phyloP scores from a whole-genome alignment of 805 yeast genomes.

The Candida alai region DNA sequence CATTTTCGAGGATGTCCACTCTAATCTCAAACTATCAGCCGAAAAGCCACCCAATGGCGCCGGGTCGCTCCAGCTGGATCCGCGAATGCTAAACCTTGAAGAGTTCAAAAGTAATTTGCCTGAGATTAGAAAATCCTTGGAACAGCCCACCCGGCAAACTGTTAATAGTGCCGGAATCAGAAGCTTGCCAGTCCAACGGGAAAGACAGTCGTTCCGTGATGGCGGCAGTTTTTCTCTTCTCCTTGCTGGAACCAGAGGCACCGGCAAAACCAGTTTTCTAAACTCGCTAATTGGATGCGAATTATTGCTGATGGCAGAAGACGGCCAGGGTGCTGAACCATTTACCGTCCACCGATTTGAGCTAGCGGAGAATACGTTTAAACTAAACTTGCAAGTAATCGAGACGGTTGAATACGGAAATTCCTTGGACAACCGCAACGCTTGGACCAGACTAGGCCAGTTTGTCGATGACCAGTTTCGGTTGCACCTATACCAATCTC shows the following conservation, averaged over 20 bases:
- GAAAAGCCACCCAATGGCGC: too few species aligned
- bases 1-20: too few species aligned
- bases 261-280: slow-evolving; percentile 72
- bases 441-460: slow-evolving; percentile 47
- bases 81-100: background rate
- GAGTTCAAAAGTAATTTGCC: slow-evolving; percentile 2
- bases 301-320: slow-evolving; percentile 9
- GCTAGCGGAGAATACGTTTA: slow-evolving; percentile 57
- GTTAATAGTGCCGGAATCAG: slow-evolving; percentile 18
- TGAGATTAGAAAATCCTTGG: background rate
- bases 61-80: too few species aligned
- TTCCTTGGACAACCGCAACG: slow-evolving; percentile 43
- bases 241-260: slow-evolving; percentile 34
- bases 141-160: background rate
- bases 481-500: slow-evolving; percentile 66
- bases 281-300: slow-evolving; percentile 66
- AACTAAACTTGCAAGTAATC: slow-evolving; percentile 56
- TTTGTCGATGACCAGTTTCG: slow-evolving; percentile 78
- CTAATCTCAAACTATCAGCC: too few species aligned
- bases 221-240: slow-evolving; percentile 36
- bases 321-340: slow-evolving; percentile 18
- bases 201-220: slow-evolving; percentile 17
- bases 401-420: slow-evolving; percentile 80
- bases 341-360: slow-evolving; percentile 40
- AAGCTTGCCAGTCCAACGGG: slow-evolving; percentile 29